These are phyloP conservation scores for Ampelocalamus luodianensis DNA, from an alignment of 176 grass and related monocot species.

Conservation along the genomic window DNA sequence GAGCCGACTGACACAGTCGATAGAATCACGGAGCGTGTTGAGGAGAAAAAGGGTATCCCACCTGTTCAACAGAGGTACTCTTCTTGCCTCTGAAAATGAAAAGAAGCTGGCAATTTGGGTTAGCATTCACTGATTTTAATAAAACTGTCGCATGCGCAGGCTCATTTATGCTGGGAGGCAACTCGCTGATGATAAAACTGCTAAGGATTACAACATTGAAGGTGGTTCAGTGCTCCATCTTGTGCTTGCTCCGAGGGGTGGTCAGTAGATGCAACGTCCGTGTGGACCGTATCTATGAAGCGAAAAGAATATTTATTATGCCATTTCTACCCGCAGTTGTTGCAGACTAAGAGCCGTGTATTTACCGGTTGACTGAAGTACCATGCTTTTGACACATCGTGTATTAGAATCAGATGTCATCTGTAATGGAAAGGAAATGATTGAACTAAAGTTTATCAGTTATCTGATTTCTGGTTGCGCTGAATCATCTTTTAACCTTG, in stretches of 20 bases:
- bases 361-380: constrained; percentile 36
- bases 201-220: constrained; percentile 97
- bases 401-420: constrained; percentile 36
- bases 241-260: constrained; percentile 89
- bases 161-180: constrained; percentile 98
- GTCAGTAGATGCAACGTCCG: constrained; percentile 42
- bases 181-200: constrained; percentile 90
- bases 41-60: constrained; percentile 91
- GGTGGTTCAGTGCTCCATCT: constrained; percentile 87
- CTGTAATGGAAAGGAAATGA: constrained; percentile 35
- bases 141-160: constrained; percentile 30
- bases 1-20: constrained; percentile 73
- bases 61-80: constrained; percentile 78
- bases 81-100: background rate
- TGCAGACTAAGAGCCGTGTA: constrained; percentile 9
- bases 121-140: constrained; percentile 3
- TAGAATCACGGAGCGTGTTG: constrained; percentile 88
- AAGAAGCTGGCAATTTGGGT: background rate
- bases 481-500: background rate
- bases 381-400: constrained; percentile 15
- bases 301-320: background rate
- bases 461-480: background rate
- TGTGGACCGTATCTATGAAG: background rate
- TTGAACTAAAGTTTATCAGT: constrained; percentile 19
- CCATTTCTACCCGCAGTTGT: background rate